Evolutionary conservation across 2,329 filamentous ascomycete species (phyloP), one percentile per base, ranked within the genome.

Genomic region (Botryotinia narcissicola): DNA sequence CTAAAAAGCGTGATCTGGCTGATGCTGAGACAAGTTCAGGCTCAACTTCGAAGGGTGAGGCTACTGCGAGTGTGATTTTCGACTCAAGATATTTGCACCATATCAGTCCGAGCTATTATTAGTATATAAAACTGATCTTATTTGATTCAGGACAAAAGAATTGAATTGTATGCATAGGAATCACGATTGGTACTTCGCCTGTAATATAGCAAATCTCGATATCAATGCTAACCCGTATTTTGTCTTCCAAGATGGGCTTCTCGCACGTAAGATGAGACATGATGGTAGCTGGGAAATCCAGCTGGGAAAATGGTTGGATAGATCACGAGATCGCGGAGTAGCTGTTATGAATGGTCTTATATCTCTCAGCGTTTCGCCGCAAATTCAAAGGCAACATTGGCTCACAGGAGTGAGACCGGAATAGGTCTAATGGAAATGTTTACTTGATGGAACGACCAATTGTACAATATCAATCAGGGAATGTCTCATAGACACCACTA

Each of bases 1-100:
- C 42, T 16, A 60, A 51, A 44, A 68, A 73, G 12, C 51, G 71
- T 46, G 63, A 62, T 25, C 35, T 46, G n/a, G 51, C 62, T 68
- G 66, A 68, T 42, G 66, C 66, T 6, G 48, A 68, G 29, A 29
- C 2, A n/a, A 61, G 29, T 20, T 25, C 66, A 4, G 69, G 69
- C 42, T 40, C 46, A 44, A 71, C 25, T 40, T 51, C 69, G 25
- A 51, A 48, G 35, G 29, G 25, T 66, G n/a, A n/a, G 22, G 48
- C 25, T 29, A n/a, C 48, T 57, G 10, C 48, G 29, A 44, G 37
- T 57, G 29, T 29, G 7, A 8, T 14, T 42, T 10, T 22, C 10
- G 29, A 25, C 29, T 68, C 20, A 12, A 42, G 25, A 42, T 25
- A 42, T 18, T 57, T 16, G 16, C 10, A 42, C 40, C 10, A 35